Conservation (phyloP, 352 stramenopile genomes). For the Aphanomyces invadans region DNA sequence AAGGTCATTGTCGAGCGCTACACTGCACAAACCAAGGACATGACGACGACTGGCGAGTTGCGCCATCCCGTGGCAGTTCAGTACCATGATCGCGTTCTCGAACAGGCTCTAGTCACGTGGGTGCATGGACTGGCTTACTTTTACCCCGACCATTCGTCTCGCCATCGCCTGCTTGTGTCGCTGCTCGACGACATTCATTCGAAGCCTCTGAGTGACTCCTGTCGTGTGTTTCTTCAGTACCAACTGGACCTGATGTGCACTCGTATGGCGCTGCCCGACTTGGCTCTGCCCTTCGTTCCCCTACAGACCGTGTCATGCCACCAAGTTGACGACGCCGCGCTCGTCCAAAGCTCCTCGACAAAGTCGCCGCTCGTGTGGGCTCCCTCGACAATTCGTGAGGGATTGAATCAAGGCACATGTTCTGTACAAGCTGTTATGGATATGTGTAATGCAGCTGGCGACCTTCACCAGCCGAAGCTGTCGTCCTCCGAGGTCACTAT, state of each 20-base stretch:
- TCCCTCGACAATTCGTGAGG: not conserved
- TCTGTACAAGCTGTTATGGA: not conserved
- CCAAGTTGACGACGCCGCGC: constrained; percentile 27
- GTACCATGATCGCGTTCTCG: constrained; percentile 47
- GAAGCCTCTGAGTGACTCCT: constrained; percentile 25
- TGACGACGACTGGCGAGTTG: constrained; percentile 15
- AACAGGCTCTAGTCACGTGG: constrained; percentile 67
- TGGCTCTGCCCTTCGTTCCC: constrained; percentile 70
- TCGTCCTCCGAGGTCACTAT: not conserved
- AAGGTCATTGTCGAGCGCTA: constrained; percentile 56
- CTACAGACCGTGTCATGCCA: not conserved
- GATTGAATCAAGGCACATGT: not conserved
- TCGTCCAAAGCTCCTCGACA: constrained; percentile 13
- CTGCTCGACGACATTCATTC: constrained; percentile 30
- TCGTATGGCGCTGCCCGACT: constrained; percentile 60
- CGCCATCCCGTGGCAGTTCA: constrained; percentile 30
- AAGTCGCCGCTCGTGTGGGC: constrained; percentile 19
- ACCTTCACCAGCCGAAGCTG: not conserved
- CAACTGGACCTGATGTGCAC: constrained; percentile 78
- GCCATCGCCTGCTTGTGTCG: constrained; percentile 44
- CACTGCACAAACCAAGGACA: constrained; percentile 27
- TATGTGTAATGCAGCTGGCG: not conserved
- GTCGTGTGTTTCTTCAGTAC: constrained; percentile 42
- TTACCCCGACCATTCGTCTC: constrained; percentile 51
- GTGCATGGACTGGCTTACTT: constrained; percentile 66